Evolutionary conservation across 306 rosid species (phyloP), one percentile per base, ranked within the genome.

Genomic region (Quercus ilex): DNA sequence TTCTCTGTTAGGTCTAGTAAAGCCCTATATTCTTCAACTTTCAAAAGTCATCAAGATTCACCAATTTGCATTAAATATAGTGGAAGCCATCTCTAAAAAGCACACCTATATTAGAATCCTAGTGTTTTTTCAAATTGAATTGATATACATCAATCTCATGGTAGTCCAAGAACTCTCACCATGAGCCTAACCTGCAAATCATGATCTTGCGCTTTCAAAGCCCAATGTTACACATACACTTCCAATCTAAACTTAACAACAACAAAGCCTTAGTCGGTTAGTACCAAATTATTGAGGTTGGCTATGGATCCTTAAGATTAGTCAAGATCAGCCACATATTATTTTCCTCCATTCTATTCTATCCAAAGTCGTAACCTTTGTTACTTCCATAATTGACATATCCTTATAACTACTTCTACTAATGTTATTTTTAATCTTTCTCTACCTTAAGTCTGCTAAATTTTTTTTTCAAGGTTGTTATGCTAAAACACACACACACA

Each of bases 381-480:
- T 7, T 38, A 38, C 46, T 38, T 38, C 46, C 11, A 2, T 38
- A 7, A 38, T 38, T 38, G 11, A 7, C 46, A 38, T 19, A 65
- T 70, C 11, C 5, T 59, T 31, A 74, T 75, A 46, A 7, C 46
- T 38, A 38, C 11, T 38, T 38, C 3, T 7, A 38, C 46, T 38
- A 38, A 7, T 38, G 0, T 38, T 38, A 7, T 38, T 38, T 38
- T 38, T 7, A 7, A 38, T 7, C 11, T 7, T 38, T 38, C 46
- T 38, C 11, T 7, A 38, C 11, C 46, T 38, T 7, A 38, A 33
- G 46, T 7, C 46, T 38, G 2, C 17, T 49, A 2, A 12, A 0
- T 49, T 49, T 49, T 70, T 63, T 26, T 21, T 70, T 63, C 69
- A 77, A 74, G 71, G 69, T 49, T 74, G 49, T 10, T 49, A 71